Conservation (phyloP, 2,329 filamentous ascomycete species). For the Penicillium crustosum region DNA sequence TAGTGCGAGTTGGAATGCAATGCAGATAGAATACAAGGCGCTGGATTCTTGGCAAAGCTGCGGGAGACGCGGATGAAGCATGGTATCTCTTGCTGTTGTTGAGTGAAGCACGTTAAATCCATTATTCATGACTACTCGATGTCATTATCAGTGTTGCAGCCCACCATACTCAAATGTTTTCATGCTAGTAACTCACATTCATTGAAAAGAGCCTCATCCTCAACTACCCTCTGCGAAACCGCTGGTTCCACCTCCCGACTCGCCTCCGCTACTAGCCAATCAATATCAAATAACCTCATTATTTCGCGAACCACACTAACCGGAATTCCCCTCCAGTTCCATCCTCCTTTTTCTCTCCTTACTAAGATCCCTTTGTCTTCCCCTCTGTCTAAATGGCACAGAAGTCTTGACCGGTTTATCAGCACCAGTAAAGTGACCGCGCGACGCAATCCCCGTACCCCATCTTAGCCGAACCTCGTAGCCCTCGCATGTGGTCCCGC, state of each 20-base stretch:
- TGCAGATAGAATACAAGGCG: constrained; percentile 31
- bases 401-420: constrained; percentile 28
- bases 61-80: constrained; percentile 22
- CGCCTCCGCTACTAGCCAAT: background rate
- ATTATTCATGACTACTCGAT: constrained; percentile 23
- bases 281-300: background rate
- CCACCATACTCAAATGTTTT: background rate
- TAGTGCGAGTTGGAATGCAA: constrained; percentile 31
- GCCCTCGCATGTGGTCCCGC: constrained; percentile 30
- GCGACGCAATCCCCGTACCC: constrained; percentile 34
- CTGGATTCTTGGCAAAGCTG: constrained; percentile 26
- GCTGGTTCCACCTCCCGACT: background rate
- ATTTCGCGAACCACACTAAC: constrained; percentile 2
- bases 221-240: background rate
- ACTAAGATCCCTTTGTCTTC: constrained; percentile 28
- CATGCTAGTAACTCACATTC: constrained; percentile 21
- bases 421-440: constrained; percentile 33
- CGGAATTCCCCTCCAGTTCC: background rate
- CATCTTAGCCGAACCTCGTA: constrained; percentile 34
- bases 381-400: constrained; percentile 25
- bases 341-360: constrained; percentile 16
- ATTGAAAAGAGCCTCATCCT: constrained; percentile 24
- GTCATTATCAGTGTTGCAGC: background rate
- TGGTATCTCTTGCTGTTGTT: constrained; percentile 23
- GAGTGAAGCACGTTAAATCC: constrained; percentile 33